phyloP scores from a whole-genome alignment of 306 rosid species.

The Cajanus cajan region DNA sequence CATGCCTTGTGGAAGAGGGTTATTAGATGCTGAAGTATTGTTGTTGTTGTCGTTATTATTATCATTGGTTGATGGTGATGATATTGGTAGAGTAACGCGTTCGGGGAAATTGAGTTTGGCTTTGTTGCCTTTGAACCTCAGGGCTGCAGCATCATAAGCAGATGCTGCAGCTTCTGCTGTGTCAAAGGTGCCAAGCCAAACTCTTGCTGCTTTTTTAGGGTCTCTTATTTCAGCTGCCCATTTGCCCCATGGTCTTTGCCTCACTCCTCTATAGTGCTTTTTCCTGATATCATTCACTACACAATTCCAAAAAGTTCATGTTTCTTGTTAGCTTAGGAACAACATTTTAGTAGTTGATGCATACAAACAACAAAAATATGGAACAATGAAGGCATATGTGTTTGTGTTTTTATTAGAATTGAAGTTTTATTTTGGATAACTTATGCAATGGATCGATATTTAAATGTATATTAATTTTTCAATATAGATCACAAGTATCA shows the following conservation, averaged over 20 bases:
- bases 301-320: not conserved
- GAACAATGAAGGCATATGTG: no score
- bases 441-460: no score
- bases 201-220: constrained; percentile 52
- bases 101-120: constrained; percentile 55
- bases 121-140: constrained; percentile 48
- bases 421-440: not conserved
- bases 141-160: constrained; percentile 54
- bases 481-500: no score
- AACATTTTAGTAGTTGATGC: not conserved
- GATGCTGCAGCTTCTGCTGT: constrained; percentile 57
- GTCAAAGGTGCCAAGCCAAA: constrained; percentile 63
- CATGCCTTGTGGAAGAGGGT: not conserved
- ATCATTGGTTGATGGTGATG: not conserved
- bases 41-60: not conserved
- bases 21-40: not conserved
- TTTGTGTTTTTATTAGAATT: not conserved
- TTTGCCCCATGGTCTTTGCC: constrained; percentile 59
- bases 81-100: not conserved
- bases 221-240: constrained; percentile 65
- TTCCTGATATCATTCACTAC: constrained; percentile 9
- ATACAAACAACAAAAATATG: no score
- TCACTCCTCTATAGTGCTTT: constrained; percentile 52
- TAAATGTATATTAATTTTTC: no score
- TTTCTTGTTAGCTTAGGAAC: not conserved